phyloP scores from a whole-genome alignment of 1,284 basidiomycete species.

The Ceratobasidium sp. region DNA sequence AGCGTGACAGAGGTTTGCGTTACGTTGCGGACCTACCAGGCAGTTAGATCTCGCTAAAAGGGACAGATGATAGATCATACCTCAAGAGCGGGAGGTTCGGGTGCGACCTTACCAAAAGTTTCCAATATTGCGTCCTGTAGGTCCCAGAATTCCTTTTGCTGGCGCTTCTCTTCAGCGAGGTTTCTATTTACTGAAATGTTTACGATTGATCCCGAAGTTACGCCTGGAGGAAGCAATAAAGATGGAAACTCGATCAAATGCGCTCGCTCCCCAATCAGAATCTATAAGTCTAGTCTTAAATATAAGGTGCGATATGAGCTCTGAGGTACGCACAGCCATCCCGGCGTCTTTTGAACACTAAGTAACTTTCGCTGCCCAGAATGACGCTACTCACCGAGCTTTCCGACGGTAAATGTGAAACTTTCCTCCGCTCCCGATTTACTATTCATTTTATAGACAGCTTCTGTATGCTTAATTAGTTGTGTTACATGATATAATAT shows the following conservation, averaged over 20 bases:
- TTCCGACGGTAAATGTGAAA: constrained; percentile 78
- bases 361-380: not conserved
- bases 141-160: constrained; percentile 83
- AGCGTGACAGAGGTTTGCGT: constrained; percentile 95
- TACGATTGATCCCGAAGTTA: constrained; percentile 93
- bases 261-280: constrained; percentile 89
- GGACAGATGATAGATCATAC: constrained; percentile 63
- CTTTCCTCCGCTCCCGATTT: constrained; percentile 58
- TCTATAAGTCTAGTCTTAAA: constrained; percentile 62
- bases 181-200: constrained; percentile 94
- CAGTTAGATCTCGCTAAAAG: constrained; percentile 2
- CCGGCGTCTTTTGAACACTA: constrained; percentile 70
- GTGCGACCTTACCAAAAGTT: constrained; percentile 77
- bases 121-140: constrained; percentile 84
- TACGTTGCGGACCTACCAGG: constrained; percentile 83
- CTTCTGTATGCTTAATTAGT: not conserved
- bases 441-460: constrained; percentile 6
- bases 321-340: constrained; percentile 74
- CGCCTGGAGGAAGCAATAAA: constrained; percentile 88
- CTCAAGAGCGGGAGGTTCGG: constrained; percentile 78
- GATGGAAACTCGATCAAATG: constrained; percentile 97
- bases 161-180: constrained; percentile 80
- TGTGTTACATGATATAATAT: constrained; percentile 5
- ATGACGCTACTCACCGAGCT: constrained; percentile 67
- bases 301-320: not conserved